Evolutionary conservation across 768 basidiomycete genomes (phyloP).

Genomic region (Suillus paluster): DNA sequence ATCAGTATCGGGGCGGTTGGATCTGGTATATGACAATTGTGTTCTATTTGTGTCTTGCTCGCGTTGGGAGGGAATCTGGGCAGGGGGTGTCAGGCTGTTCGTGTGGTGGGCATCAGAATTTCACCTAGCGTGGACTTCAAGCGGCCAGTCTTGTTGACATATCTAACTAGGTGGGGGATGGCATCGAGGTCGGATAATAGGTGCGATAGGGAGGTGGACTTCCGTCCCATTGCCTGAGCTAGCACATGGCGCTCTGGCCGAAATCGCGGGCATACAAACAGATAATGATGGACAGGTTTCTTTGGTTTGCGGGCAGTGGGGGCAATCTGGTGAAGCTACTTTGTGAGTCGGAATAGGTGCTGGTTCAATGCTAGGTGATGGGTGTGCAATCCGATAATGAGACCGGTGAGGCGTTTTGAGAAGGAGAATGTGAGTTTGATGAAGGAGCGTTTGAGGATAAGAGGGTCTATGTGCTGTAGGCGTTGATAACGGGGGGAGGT

Average conservation of each 20-base stretch:
- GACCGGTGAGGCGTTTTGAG: conserved; percentile 18
- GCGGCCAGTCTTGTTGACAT: conserved; percentile 1
- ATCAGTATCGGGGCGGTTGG: too few species aligned
- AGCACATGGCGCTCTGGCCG: not conserved
- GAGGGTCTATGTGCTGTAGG: not conserved
- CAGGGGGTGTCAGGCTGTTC: too few species aligned
- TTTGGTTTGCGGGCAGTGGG: conserved; percentile 20
- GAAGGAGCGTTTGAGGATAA: not conserved
- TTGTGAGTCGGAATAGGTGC: conserved; percentile 33
- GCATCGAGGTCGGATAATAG: conserved; percentile 1
- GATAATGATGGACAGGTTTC: conserved; percentile 38
- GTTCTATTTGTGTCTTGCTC: too few species aligned
- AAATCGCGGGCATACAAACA: conserved; percentile 32
- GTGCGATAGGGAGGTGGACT: conserved; percentile 7
- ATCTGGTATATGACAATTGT: too few species aligned
- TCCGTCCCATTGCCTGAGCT: not conserved
- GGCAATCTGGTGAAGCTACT: conserved; percentile 30
- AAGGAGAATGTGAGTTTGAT: conserved; percentile 12
- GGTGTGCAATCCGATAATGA: conserved; percentile 36
- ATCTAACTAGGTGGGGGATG: conserved; percentile 2
- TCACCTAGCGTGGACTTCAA: conserved; percentile 1
- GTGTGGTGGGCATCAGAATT: not conserved
- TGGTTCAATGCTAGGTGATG: conserved; percentile 34
- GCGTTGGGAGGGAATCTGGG: too few species aligned
- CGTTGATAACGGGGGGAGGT: not conserved